Conservation (phyloP, 768 basidiomycete genomes). For the Dictyophora rubrovolvata region DNA sequence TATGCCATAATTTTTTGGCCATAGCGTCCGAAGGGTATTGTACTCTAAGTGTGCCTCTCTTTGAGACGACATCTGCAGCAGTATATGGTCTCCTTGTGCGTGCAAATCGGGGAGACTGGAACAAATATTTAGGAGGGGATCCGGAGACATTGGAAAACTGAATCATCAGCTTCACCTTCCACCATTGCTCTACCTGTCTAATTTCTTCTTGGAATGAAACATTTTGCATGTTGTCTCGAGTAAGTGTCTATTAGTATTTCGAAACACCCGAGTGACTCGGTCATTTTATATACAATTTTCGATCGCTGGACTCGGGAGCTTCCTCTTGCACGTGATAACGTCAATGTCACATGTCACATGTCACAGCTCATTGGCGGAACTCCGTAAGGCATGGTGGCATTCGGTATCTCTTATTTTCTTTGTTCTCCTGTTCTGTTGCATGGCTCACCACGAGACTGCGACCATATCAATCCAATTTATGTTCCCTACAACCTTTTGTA, state of each 20-base stretch:
- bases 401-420: too few relatives aligned
- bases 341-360: neutral
- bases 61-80: slow-evolving; percentile 86
- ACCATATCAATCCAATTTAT: too few relatives aligned
- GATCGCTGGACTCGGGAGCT: neutral
- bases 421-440: too few relatives aligned
- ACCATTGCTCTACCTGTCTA: slow-evolving; percentile 80
- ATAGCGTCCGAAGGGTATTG: slow-evolving; percentile 77
- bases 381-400: neutral
- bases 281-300: neutral
- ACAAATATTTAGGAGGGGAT: neutral
- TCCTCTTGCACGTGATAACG: neutral
- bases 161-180: slow-evolving; percentile 51
- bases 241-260: neutral
- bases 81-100: slow-evolving; percentile 86
- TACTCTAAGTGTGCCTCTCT: slow-evolving; percentile 80
- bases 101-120: slow-evolving; percentile 78
- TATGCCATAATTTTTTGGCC: slow-evolving; percentile 77
- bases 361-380: neutral
- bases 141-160: neutral
- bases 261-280: neutral
- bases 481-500: too few relatives aligned
- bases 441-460: too few relatives aligned
- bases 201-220: slow-evolving; percentile 72
- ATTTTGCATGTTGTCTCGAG: slow-evolving; percentile 27